phyloP scores from a whole-genome alignment of 495 filamentous ascomycete genomes.

The Glutinoglossum americanum region DNA sequence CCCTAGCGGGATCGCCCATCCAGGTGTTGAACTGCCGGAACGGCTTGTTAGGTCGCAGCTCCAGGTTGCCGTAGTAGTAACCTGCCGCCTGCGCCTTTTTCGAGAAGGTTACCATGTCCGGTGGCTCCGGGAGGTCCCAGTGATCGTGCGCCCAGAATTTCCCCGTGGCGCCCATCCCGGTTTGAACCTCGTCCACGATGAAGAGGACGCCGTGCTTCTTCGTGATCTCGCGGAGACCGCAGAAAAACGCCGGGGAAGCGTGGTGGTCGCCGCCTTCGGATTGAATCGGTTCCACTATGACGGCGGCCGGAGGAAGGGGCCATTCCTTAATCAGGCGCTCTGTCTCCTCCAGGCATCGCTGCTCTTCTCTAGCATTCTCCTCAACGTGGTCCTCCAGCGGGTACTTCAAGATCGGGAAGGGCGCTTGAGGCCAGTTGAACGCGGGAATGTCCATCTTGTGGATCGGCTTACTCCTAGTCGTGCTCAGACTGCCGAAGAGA shows the following conservation, averaged over 20 bases:
- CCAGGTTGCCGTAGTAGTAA: constrained; percentile 81
- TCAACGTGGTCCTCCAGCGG: constrained; percentile 63
- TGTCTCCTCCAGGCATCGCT: constrained; percentile 68
- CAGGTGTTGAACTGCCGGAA: constrained; percentile 99
- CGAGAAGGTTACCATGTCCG: constrained; percentile 95
- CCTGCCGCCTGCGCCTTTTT: constrained; percentile 98
- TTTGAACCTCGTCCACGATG: constrained; percentile 98
- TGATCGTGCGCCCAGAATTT: constrained; percentile 99
- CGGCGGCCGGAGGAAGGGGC: constrained; percentile 71
- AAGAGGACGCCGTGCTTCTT: constrained; percentile 70
- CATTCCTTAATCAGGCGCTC: constrained; percentile 69
- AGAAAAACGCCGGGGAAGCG: constrained; percentile 84
- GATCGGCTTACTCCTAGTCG: constrained; percentile 88
- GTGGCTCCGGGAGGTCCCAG: constrained; percentile 67
- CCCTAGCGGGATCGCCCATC: constrained; percentile 93
- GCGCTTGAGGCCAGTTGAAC: constrained; percentile 94
- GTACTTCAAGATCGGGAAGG: constrained; percentile 80
- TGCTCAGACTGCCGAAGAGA: constrained; percentile 78
- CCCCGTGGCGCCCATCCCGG: constrained; percentile 83
- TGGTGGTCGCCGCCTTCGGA: constrained; percentile 98
- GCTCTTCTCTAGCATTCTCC: constrained; percentile 69
- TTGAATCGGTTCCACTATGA: constrained; percentile 90
- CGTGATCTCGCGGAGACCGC: constrained; percentile 64
- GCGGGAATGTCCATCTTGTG: constrained; percentile 98
- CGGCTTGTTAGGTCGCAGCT: constrained; percentile 90